These are phyloP conservation scores for Citrullus mucosospermus DNA, from an alignment of 306 rosid genomes.

Conservation along the genomic window DNA sequence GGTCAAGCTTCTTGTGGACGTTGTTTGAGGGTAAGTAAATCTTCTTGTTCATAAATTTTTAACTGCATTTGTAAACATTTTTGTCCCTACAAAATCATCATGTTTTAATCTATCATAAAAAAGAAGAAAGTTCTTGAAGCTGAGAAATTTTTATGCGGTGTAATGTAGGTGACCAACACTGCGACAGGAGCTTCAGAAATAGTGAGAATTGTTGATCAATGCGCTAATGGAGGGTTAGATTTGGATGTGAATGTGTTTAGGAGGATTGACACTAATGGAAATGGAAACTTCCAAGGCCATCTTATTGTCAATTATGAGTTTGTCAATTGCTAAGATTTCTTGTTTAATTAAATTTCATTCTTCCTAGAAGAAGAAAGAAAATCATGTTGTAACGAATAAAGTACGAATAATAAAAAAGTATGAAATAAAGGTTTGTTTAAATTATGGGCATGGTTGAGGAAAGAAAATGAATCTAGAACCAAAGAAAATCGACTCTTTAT, in stretches of 20 bases:
- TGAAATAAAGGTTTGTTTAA: not conserved
- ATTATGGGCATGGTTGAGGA: no score
- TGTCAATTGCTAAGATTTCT: not conserved
- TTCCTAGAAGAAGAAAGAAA: not conserved
- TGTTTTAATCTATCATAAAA: no score
- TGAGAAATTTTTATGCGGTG: not conserved
- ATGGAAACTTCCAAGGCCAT: not conserved
- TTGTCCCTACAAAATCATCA: no score
- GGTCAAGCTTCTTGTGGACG: slow-evolving; percentile 35
- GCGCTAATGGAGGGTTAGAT: slow-evolving; percentile 42
- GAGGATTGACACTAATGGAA: slow-evolving; percentile 28
- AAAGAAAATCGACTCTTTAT: no score
- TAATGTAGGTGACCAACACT: slow-evolving; percentile 35
- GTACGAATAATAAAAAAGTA: not conserved
- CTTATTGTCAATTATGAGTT: not conserved
- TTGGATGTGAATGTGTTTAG: slow-evolving; percentile 36
- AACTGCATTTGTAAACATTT: no score
- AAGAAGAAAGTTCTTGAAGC: not conserved
- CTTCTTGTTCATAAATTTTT: not conserved
- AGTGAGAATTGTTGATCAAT: slow-evolving; percentile 54
- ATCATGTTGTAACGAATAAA: not conserved
- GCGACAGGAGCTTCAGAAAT: slow-evolving; percentile 21
- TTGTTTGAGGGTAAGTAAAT: slow-evolving; percentile 26
- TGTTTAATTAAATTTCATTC: not conserved
- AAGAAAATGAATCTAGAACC: no score